Percentiles rank a stretch among this genome's conserved stretches.
phyloP scores from a whole-genome alignment of 2,329 filamentous ascomycete species.

The Scedosporium apiospermum region DNA sequence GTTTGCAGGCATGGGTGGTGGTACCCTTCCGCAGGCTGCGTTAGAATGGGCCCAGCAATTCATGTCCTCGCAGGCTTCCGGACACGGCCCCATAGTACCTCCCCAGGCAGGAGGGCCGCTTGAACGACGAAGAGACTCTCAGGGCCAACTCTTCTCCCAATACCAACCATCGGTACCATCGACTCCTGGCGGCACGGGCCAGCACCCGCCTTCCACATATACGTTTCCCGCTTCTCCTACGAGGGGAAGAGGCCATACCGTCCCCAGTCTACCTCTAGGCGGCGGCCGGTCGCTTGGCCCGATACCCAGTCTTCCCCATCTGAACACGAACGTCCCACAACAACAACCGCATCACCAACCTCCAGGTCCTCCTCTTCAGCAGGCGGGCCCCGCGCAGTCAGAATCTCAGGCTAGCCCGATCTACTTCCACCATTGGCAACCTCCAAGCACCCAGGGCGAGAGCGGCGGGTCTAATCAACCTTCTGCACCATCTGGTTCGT shows the following conservation, averaged over 20 bases:
- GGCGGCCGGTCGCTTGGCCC: slow-evolving; percentile 26
- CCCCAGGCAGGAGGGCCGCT: slow-evolving; percentile 41
- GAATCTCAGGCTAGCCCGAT: slow-evolving; percentile 53
- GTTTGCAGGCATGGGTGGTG: slow-evolving; percentile 62
- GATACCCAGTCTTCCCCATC: slow-evolving; percentile 29
- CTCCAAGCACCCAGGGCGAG: slow-evolving; percentile 57
- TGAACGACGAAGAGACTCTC: slow-evolving; percentile 44
- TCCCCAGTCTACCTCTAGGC: slow-evolving; percentile 22
- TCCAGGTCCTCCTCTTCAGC: background rate
- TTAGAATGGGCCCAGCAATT: slow-evolving; percentile 63
- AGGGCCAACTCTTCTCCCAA: slow-evolving; percentile 22
- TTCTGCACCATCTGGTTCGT: slow-evolving; percentile 66
- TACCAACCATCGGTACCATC: slow-evolving; percentile 35
- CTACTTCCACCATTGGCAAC: slow-evolving; percentile 91
- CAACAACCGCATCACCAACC: slow-evolving; percentile 12
- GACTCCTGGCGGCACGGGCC: slow-evolving; percentile 3
- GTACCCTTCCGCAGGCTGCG: slow-evolving; percentile 48
- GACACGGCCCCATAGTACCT: slow-evolving; percentile 35
- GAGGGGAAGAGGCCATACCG: slow-evolving; percentile 39
- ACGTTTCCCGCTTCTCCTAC: slow-evolving; percentile 28
- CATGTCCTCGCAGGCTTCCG: slow-evolving; percentile 37
- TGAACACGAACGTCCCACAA: slow-evolving; percentile 35
- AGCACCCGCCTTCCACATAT: background rate
- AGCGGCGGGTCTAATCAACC: slow-evolving; percentile 53
- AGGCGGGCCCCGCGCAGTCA: slow-evolving; percentile 47